Conservation (phyloP, 768 basidiomycete genomes). For the Rossbeevera mucosa region DNA sequence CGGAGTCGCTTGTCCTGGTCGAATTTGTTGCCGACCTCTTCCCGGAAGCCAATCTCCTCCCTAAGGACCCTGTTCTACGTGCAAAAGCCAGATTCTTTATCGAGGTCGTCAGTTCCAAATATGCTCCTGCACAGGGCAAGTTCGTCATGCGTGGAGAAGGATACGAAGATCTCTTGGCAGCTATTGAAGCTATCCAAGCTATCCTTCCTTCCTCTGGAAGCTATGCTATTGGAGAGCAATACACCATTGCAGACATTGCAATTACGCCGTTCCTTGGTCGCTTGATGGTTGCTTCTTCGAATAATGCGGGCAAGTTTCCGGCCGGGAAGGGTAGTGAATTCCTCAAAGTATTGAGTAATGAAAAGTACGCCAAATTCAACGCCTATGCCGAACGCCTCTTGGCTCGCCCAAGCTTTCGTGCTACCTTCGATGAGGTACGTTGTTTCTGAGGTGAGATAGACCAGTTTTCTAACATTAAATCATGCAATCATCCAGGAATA, state of each 20-base stretch:
- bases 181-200: conserved; percentile 46
- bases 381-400: conserved; percentile 47
- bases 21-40: conserved; percentile 64
- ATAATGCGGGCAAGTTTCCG: conserved; percentile 50
- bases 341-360: conserved; percentile 34
- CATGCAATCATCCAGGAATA: conserved; percentile 8
- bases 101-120: conserved; percentile 47
- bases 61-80: conserved; percentile 50
- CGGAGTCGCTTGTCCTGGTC: conserved; percentile 61
- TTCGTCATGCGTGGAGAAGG: conserved; percentile 39
- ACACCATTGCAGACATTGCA: conserved; percentile 59
- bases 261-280: conserved; percentile 60
- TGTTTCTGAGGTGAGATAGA: too few relatives aligned
- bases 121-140: conserved; percentile 37
- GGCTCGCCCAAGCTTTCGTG: conserved; percentile 49
- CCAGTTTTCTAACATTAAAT: not conserved
- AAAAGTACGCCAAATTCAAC: conserved; percentile 47
- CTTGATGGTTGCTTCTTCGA: conserved; percentile 38
- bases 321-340: conserved; percentile 45
- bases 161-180: conserved; percentile 38
- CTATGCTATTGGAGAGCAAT: conserved; percentile 33
- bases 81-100: conserved; percentile 63
- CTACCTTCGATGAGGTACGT: conserved; percentile 54
- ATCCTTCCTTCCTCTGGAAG: conserved; percentile 41
- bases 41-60: conserved; percentile 45